phyloP scores from a whole-genome alignment of 345 rosid species.

The Salix purpurea region DNA sequence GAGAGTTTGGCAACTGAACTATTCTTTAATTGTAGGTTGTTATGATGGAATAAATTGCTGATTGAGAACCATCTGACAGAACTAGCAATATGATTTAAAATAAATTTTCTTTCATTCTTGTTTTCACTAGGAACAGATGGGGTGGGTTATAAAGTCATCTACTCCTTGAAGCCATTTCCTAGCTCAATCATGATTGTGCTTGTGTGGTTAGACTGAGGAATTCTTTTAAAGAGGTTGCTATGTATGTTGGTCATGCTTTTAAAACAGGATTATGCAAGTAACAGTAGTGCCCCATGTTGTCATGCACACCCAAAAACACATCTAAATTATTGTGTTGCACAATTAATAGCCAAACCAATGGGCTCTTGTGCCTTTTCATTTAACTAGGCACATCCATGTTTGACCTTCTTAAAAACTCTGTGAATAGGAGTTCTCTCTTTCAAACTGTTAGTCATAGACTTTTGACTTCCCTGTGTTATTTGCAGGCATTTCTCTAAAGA shows the following conservation, averaged over 20 bases:
- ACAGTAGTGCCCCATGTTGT: background rate
- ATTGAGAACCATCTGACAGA: background rate
- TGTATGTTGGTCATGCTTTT: background rate
- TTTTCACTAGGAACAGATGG: background rate
- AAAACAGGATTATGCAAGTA: background rate
- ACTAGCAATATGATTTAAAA: background rate
- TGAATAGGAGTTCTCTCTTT: background rate
- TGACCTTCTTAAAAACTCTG: background rate
- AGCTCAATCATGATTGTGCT: background rate
- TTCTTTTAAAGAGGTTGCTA: background rate
- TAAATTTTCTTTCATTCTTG: background rate
- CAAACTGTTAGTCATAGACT: background rate
- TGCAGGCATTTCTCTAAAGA: constrained; percentile 82
- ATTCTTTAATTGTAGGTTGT: background rate
- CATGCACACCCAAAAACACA: background rate
- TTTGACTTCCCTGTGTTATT: background rate
- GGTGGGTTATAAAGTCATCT: background rate
- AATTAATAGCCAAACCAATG: background rate
- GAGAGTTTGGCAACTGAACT: background rate
- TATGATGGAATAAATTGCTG: background rate
- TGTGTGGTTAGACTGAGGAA: background rate
- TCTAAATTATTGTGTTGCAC: background rate
- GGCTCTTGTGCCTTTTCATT: background rate
- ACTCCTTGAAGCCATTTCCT: background rate
- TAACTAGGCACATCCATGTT: background rate